Conservation (phyloP, 495 filamentous ascomycete species). For the Tuber borchii region DNA sequence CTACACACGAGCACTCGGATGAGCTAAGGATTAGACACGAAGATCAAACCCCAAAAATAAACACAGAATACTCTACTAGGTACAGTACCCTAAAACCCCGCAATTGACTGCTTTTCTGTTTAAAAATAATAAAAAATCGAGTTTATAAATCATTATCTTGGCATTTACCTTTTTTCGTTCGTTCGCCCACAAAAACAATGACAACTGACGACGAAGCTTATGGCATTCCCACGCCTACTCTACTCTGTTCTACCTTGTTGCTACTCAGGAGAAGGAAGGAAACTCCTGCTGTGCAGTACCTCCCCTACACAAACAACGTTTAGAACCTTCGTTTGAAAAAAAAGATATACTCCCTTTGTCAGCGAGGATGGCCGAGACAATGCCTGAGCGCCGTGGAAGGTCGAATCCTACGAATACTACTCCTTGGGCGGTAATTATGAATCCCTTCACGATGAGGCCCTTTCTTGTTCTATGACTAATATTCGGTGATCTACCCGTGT, state of each 20-base stretch:
- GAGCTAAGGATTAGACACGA: constrained; percentile 1
- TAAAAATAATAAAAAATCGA: background rate
- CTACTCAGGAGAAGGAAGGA: background rate
- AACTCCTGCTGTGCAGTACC: background rate
- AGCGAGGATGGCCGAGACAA: background rate
- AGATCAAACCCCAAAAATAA: background rate
- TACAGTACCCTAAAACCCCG: background rate
- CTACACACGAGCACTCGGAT: background rate
- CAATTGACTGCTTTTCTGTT: background rate
- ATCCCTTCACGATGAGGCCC: background rate
- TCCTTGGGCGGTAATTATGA: constrained; percentile 25
- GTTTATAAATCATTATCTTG: background rate
- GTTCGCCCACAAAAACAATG: background rate
- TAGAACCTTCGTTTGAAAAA: background rate
- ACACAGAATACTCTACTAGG: constrained; percentile 3
- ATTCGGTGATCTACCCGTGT: background rate
- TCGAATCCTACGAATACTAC: constrained; percentile 16
- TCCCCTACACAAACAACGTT: background rate
- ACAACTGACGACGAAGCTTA: constrained; percentile 1
- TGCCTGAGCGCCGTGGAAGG: constrained; percentile 26
- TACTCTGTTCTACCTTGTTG: background rate
- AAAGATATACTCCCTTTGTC: background rate
- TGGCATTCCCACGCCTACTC: background rate
- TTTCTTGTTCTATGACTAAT: constrained; percentile 9
- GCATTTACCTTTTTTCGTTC: background rate